Base-by-base conservation (phyloP, 202 grass and related monocot genomes). In the Schoenoplectus triqueter region DNA sequence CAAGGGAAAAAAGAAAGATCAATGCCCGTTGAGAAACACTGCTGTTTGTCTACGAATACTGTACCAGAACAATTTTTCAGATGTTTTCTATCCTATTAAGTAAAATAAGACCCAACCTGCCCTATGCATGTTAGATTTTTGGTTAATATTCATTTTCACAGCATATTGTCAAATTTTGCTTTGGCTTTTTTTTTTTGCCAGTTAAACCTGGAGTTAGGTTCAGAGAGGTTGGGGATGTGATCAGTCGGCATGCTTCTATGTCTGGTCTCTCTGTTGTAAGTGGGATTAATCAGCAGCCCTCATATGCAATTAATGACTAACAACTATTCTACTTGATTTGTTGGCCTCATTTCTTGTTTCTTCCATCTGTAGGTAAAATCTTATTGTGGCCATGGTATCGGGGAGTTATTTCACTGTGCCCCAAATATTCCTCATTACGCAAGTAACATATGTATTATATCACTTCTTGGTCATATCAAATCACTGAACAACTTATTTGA, bases 131-230 rank as follows among this genome's bases (percentile, higher is more conserved):
- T 80, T 83, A 22, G 82, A 84, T 55, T 39, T 84, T n/a, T n/a
- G 50, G 40, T 76, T 84, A 84, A 5, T 50, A 73, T 2, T 50
- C 46, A 50, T 85, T 86, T 72, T 49, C 64, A 73, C 13, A 39
- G 50, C 10, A 87, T 31, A 0, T 73, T 70, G 78, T 57, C 73
- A 77, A 59, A 77, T 10, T 41, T 77, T 60, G 8, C 46, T 51
- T 78, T 55, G 52, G 18, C 19, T 22, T 61, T 45, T 0, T 60
- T 42, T 78, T 78, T 44, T 61, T 42, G 0, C 52, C 90, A 99
- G 93, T 99, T 94, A 99, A 99, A 93, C 96, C 96, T 82, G 93
- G 96, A 83, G 89, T 95, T 81, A 84, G 96, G 75, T 99, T 95
- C 80, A 89, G 96, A 40, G 96, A 99, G 74, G 93, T 99, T 8